phyloP scores from a whole-genome alignment of 2,329 filamentous ascomycete genomes.

The Aspergillus persii region DNA sequence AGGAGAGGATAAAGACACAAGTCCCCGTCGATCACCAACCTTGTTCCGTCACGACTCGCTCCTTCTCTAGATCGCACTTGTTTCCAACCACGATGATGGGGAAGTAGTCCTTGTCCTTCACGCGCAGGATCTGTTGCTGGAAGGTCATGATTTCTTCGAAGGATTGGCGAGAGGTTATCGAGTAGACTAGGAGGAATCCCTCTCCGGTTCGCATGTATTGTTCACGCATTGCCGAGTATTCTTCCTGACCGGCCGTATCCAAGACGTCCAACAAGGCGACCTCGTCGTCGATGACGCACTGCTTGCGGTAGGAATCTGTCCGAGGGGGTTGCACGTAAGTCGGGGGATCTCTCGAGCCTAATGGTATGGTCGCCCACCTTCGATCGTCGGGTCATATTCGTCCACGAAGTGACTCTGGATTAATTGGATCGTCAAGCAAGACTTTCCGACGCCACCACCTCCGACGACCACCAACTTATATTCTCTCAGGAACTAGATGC shows the following conservation, averaged over 20 bases:
- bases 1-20: neutral
- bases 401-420: conserved; percentile 97
- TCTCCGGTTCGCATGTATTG: conserved; percentile 99
- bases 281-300: conserved; percentile 98
- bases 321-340: neutral
- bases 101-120: conserved; percentile 99
- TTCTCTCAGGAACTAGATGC: conserved; percentile 72
- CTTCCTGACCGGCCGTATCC: conserved; percentile 96
- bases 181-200: conserved; percentile 96
- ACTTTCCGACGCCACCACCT: conserved; percentile 98
- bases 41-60: conserved; percentile 87
- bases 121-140: conserved; percentile 95
- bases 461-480: conserved; percentile 97
- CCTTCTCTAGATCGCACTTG: conserved; percentile 96
- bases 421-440: conserved; percentile 96
- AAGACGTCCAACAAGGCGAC: conserved; percentile 96
- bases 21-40: conserved; percentile 55
- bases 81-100: conserved; percentile 98
- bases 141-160: conserved; percentile 99
- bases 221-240: conserved; percentile 99
- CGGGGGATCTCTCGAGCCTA: neutral
- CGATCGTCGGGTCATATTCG: conserved; percentile 98
- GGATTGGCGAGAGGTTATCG: conserved; percentile 93
- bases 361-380: conserved; percentile 59
- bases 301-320: conserved; percentile 97